phyloP scores from a whole-genome alignment of 1,139 yeast genomes.

The Yamadazyma atlantica region DNA sequence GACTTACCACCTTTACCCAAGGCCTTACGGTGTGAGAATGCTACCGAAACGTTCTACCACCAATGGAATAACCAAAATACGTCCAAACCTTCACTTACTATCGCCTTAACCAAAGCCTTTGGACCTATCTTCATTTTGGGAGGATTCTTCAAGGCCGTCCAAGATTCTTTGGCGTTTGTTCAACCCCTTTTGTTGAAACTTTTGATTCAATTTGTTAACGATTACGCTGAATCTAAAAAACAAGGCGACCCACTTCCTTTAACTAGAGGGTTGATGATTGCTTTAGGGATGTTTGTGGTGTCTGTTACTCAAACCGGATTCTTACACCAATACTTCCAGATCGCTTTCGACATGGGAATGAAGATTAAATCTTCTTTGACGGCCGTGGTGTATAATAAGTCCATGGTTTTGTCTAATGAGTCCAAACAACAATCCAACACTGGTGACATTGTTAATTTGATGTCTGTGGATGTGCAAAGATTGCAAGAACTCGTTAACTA shows the following conservation, averaged over 20 bases:
- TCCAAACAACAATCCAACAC: constrained; percentile 77
- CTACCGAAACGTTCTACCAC: constrained; percentile 51
- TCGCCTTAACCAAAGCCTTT: constrained; percentile 66
- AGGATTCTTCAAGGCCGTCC: constrained; percentile 73
- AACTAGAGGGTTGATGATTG: constrained; percentile 80
- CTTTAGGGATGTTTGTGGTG: constrained; percentile 78
- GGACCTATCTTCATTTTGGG: constrained; percentile 70
- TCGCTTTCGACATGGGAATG: constrained; percentile 90
- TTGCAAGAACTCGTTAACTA: constrained; percentile 87
- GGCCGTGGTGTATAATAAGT: constrained; percentile 75
- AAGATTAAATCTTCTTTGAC: constrained; percentile 79
- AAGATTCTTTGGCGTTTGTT: constrained; percentile 78
- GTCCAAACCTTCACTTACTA: constrained; percentile 59
- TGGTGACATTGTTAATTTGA: constrained; percentile 96
- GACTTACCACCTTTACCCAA: constrained; percentile 84
- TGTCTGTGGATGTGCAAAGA: constrained; percentile 97
- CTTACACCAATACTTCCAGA: constrained; percentile 90
- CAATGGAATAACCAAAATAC: constrained; percentile 56
- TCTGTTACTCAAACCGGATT: constrained; percentile 82
- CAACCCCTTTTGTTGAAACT: constrained; percentile 85
- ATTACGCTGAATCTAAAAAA: constrained; percentile 51
- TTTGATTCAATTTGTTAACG: constrained; percentile 80
- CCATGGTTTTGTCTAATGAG: constrained; percentile 80
- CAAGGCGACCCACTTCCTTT: constrained; percentile 53
- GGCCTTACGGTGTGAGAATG: constrained; percentile 53